Percentiles rank a stretch among this genome's conserved stretches.
These are phyloP conservation scores for Brassica carinata DNA, from an alignment of 345 rosid species.

Conservation along the genomic window DNA sequence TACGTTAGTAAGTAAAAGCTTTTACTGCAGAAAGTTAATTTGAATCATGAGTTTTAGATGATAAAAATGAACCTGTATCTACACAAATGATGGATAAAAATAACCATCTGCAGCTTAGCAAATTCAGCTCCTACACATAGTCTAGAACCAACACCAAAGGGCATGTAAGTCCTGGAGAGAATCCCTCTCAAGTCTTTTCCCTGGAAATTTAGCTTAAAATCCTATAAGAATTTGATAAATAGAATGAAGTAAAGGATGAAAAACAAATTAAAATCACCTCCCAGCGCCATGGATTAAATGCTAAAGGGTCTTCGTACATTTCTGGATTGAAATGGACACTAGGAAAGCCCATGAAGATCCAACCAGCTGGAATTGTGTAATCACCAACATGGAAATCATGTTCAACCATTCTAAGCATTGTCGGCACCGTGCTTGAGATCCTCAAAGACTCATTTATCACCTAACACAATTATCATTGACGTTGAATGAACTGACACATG, in stretches of 20 bases:
- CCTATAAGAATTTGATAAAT: neutral
- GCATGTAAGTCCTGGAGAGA: conserved; percentile 3
- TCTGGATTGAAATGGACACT: neutral
- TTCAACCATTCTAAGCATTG: conserved; percentile 10
- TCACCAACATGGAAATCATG: neutral
- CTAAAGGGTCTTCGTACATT: neutral
- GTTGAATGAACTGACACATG: neutral
- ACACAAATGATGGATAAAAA: conserved; percentile 20
- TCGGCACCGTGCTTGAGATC: conserved; percentile 17
- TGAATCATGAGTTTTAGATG: neutral
- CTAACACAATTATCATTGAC: neutral
- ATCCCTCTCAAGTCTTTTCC: conserved; percentile 10
- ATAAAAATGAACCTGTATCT: neutral
- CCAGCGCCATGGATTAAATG: conserved; percentile 17
- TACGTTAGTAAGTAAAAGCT: neutral
- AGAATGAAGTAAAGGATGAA: neutral
- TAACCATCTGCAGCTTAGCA: conserved; percentile 17
- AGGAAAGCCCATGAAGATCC: conserved; percentile 1
- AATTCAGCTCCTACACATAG: conserved; percentile 30
- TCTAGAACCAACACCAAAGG: conserved; percentile 34
- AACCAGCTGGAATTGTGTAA: neutral
- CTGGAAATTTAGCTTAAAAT: neutral
- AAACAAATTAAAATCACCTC: conserved; percentile 1
- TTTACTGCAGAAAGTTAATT: neutral
- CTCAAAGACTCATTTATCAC: conserved; percentile 27